Conservation (phyloP, 192 early-diverging fungal species). For the Dissophora globulifera region DNA sequence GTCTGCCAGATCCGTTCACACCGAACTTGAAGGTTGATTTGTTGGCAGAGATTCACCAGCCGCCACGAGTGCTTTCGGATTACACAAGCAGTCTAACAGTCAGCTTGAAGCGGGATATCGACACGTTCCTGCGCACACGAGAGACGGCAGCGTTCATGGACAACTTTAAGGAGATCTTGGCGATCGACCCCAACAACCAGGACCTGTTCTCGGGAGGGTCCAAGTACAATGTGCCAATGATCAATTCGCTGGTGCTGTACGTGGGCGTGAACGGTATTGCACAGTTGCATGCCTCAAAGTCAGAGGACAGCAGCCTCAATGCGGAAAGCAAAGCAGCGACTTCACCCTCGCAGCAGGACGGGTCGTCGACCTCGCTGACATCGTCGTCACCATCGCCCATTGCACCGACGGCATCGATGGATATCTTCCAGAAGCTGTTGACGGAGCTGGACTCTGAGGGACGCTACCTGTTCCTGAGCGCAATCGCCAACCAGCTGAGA, state of each 20-base stretch:
- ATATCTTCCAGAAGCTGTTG: conserved; percentile 85
- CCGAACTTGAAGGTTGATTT: conserved; percentile 94
- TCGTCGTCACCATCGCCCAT: conserved; percentile 46
- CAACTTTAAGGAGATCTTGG: conserved; percentile 64
- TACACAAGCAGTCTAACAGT: conserved; percentile 72
- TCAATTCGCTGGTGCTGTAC: conserved; percentile 91
- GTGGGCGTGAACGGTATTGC: conserved; percentile 83
- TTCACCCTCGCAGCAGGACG: conserved; percentile 35
- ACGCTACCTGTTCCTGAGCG: conserved; percentile 89
- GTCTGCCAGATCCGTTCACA: conserved; percentile 96
- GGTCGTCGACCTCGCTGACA: conserved; percentile 1
- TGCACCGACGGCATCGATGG: conserved; percentile 77
- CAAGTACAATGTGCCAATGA: conserved; percentile 81
- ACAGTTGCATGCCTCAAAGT: conserved; percentile 44
- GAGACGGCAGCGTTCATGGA: conserved; percentile 66
- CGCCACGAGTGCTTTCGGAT: conserved; percentile 89
- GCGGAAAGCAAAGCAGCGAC: conserved; percentile 10
- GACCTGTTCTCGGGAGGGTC: conserved; percentile 52
- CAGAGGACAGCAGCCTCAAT: conserved; percentile 41
- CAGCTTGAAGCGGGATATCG: conserved; percentile 79
- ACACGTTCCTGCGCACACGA: conserved; percentile 74
- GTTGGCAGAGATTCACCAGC: conserved; percentile 87
- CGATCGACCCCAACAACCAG: conserved; percentile 51
- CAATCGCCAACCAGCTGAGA: conserved; percentile 95
- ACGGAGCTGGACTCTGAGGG: conserved; percentile 82